These are phyloP conservation scores for Nigrograna mackinnonii DNA, from an alignment of 2,329 filamentous ascomycete species.

Conservation along the genomic window DNA sequence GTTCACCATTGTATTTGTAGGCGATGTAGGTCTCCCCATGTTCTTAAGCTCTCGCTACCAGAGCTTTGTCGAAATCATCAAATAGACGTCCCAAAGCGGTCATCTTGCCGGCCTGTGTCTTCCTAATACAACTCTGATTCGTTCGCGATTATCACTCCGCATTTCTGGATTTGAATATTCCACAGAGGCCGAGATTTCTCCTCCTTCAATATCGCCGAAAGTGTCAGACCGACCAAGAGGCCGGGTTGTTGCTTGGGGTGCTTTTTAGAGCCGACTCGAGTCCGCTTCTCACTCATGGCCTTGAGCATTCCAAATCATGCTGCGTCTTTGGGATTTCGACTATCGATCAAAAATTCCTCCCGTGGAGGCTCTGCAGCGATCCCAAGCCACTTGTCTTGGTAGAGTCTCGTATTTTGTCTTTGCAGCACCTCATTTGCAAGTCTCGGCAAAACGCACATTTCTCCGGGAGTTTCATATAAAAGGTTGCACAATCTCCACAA, in stretches of 20 bases:
- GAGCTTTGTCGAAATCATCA: no score
- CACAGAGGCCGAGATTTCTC: not conserved
- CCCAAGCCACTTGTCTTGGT: no score
- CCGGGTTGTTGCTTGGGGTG: not conserved
- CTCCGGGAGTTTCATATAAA: constrained; percentile 30
- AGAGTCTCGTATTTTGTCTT: no score
- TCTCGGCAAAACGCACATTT: constrained; percentile 14
- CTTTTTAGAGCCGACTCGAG: not conserved
- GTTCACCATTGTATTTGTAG: no score
- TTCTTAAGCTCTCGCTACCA: no score
- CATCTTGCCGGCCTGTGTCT: no score
- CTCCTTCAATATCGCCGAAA: not conserved
- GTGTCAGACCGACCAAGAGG: not conserved
- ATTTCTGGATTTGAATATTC: not conserved
- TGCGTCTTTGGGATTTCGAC: not conserved
- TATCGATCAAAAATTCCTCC: no score
- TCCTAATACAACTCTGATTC: no score
- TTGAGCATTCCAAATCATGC: not conserved
- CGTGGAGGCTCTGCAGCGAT: no score
- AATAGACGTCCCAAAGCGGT: not conserved
- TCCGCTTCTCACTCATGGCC: not conserved
- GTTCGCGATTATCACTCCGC: not conserved
- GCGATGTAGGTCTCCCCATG: no score
- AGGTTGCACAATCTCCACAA: constrained; percentile 17
- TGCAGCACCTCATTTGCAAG: constrained; percentile 6